Conservation (phyloP, 352 stramenopile species). For the Globisporangium carolinianum region DNA sequence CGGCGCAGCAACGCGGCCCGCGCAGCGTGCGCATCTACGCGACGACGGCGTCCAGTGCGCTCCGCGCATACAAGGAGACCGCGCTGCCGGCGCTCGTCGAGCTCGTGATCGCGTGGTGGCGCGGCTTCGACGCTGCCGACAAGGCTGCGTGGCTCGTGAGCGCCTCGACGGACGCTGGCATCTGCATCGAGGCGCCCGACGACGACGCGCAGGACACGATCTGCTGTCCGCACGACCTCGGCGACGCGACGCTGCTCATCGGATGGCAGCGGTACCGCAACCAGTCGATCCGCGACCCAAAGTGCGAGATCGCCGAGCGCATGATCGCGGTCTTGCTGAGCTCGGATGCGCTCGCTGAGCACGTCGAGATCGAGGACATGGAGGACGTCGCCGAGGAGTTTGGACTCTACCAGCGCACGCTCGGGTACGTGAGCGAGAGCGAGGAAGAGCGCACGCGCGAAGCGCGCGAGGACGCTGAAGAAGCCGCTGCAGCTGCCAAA, state of each 20-base stretch:
- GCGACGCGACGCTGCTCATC: conserved; percentile 8
- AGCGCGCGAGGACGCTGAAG: neutral
- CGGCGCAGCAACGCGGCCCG: neutral
- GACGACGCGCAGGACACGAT: conserved; percentile 10
- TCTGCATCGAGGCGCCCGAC: conserved; percentile 9
- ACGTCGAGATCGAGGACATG: conserved; percentile 9
- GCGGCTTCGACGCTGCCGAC: neutral
- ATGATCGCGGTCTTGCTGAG: conserved; percentile 1
- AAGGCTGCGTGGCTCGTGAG: conserved; percentile 1
- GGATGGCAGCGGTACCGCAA: conserved; percentile 10
- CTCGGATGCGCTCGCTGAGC: neutral
- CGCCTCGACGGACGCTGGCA: neutral
- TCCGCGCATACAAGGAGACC: neutral
- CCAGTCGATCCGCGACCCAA: conserved; percentile 4
- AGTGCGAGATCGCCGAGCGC: conserved; percentile 9
- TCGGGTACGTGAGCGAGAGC: conserved; percentile 3
- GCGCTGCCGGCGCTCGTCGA: conserved; percentile 2
- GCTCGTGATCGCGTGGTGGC: conserved; percentile 5
- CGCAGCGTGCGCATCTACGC: neutral
- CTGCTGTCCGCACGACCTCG: conserved; percentile 4
- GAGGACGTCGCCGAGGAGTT: conserved; percentile 8
- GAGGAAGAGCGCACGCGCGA: neutral
- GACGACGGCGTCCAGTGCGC: neutral
- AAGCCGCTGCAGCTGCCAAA: neutral
- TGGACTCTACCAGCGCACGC: conserved; percentile 8